phyloP scores from a whole-genome alignment of 2,329 filamentous ascomycete genomes.

The Diaporthe vexans region DNA sequence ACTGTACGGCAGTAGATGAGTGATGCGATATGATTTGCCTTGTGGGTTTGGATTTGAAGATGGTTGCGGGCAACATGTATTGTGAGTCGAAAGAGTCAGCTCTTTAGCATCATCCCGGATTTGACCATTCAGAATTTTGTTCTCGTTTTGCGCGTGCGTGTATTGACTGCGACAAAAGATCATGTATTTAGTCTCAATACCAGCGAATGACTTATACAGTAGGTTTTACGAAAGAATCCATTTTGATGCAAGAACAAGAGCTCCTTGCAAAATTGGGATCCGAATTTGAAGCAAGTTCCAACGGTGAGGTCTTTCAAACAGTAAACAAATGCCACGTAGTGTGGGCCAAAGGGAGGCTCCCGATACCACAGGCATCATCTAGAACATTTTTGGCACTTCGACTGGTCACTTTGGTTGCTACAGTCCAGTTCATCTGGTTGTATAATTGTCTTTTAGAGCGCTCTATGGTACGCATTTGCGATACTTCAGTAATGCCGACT shows the following conservation, averaged over 20 bases:
- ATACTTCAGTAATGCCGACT: background rate
- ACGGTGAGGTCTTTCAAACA: background rate
- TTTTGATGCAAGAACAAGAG: background rate
- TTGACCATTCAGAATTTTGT: background rate
- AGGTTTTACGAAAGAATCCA: background rate
- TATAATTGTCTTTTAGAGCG: background rate
- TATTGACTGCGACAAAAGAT: no score
- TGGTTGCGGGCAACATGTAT: background rate
- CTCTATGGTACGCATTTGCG: background rate
- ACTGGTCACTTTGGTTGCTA: background rate
- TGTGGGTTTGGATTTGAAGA: background rate
- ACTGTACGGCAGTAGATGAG: no score
- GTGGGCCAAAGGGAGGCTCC: no score
- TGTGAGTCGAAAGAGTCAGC: background rate
- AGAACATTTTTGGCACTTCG: background rate
- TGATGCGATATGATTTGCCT: background rate
- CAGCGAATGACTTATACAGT: background rate
- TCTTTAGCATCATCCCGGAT: background rate
- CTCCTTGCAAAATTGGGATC: no score
- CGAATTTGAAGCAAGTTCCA: no score
- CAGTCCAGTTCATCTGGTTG: background rate
- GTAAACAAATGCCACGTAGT: background rate
- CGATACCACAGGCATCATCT: background rate
- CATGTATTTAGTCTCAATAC: background rate
- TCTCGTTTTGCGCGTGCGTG: background rate